Evolutionary conservation across 768 basidiomycete species (phyloP), one percentile per base, ranked within the genome.

Genomic region (Serendipita vermifera): DNA sequence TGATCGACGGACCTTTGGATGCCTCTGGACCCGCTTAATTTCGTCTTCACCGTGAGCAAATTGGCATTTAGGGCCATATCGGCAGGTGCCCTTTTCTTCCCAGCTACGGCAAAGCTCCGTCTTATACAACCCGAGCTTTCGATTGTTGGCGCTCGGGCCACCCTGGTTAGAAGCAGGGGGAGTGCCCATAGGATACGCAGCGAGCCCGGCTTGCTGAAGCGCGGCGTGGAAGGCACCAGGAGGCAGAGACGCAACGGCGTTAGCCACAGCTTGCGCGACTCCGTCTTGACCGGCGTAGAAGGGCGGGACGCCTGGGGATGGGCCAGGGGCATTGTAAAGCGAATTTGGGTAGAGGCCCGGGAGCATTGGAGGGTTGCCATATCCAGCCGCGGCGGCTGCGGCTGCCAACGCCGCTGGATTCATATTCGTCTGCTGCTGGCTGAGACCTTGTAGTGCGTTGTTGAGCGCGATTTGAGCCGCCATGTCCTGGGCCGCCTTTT

Each of bases 31-130:
- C 56, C 77, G 80, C 36, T 88, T 80, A 31, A 92, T 74, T 68
- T 93, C 90, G 0, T 89, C 86, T 65, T 89, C 85, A 51, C 90
- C 91, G 65, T 93, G 90, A 24, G 90, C 90, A 66, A 93, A 93
- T 67, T 93, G 90, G 65, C 90, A 93, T 69, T 92, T 92, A 51
- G 80, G 68, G 3, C 85, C 87, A 62, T 93, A 93, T 32, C 90
- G 77, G 66, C 88, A 91, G 14, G 79, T 70, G 2, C 87, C 87
- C 66, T 91, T 91, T 70, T 91, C 88, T 67, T 91, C 88, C 88
- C 89, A 91, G 66, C 89, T 92, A 60, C 85, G 74, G 68, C 89
- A 91, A 43, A 91, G 61, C 67, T 90, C 85, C 0, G 90, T 92
- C 74, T 93, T 93, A 74, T 93, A 93, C 43, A 93, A 65, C 15